Conservation (phyloP, 257 asterid species). For the Nicotiana benthamiana region DNA sequence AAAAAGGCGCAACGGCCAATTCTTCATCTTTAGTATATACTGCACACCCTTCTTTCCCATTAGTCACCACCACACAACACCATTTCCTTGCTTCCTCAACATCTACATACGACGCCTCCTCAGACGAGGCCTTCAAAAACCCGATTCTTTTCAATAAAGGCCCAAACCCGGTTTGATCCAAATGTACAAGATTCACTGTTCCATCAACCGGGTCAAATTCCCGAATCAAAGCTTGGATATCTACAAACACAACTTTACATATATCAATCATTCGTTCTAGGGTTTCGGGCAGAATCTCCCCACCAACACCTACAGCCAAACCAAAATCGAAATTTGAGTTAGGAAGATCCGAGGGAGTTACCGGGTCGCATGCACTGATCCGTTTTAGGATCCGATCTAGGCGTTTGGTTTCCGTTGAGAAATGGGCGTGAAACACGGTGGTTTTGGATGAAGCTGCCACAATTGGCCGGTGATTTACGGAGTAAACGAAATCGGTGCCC, state of each 20-base stretch:
- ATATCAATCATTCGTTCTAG: constrained; percentile 61
- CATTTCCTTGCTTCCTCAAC: constrained; percentile 55
- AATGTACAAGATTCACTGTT: constrained; percentile 44
- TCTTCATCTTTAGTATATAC: constrained; percentile 45
- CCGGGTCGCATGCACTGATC: constrained; percentile 55
- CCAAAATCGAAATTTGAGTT: constrained; percentile 54
- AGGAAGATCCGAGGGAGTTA: constrained; percentile 58
- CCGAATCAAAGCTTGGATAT: constrained; percentile 74
- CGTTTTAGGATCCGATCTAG: constrained; percentile 76
- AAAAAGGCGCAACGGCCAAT: constrained; percentile 64
- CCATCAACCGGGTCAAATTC: constrained; percentile 63
- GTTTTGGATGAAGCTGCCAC: constrained; percentile 34
- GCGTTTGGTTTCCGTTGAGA: constrained; percentile 52
- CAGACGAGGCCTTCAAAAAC: constrained; percentile 74
- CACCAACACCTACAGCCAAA: constrained; percentile 87
- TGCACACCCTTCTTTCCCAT: constrained; percentile 84
- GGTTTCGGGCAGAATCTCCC: constrained; percentile 77
- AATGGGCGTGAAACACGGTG: constrained; percentile 74
- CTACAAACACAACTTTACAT: constrained; percentile 73
- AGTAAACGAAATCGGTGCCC: constrained; percentile 63
- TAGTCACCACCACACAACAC: constrained; percentile 85
- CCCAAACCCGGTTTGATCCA: constrained; percentile 58
- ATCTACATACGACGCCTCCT: constrained; percentile 68
- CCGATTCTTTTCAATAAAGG: constrained; percentile 51
- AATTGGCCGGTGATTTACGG: constrained; percentile 46